Evolutionary conservation across 73 alveolate species (phyloP), one percentile per base, ranked within the genome.

Genomic region (Loxodes magnus): DNA sequence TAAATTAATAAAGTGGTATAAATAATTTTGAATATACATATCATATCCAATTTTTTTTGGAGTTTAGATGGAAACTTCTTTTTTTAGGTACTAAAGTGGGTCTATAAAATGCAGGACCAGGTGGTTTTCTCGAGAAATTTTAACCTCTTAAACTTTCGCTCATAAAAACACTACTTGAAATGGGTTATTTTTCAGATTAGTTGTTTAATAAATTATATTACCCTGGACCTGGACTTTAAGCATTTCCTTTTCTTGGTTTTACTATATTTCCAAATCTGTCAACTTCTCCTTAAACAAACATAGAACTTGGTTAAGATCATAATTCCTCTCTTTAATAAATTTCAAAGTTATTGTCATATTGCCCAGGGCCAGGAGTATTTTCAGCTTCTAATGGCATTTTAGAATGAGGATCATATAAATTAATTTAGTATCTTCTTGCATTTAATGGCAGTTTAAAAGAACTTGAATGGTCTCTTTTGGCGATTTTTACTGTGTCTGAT

Each of bases 31-130:
- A n/a, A n/a, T n/a, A n/a, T n/a, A n/a, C n/a, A n/a, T n/a, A n/a
- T 25, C 27, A 46, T 10, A 46, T 24, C 59, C 59, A 46, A 7
- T n/a, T 25, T 23, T 46, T 46, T 25, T 7, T n/a, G 5, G 59
- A 12, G 7, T 46, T 46, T 9, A 12, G 27, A 24, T 46, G 59
- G 26, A 46, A 46, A 46, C 27, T n/a, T 46, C 27, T 46, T 41
- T 24, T 46, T 19, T 46, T 46, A 10, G 59, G 20, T 20, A 46
- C 39, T 46, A 41, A 2, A 1, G 39, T 9, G 9, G 59, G 59
- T 10, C n/a, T 12, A 22, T 46, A 46, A 46, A 46, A 46, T n/a
- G 59, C 59, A 25, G 59, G 59, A 0, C 59, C 59, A 21, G 59
- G 59, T 0, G 59, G 59, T 19, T 46, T 46, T 19, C 17, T 19